Percentiles rank a stretch among this genome's conserved stretches.
These are phyloP conservation scores for Pseudozyma flocculosa DNA, from an alignment of 1,284 basidiomycete genomes.

Conservation along the genomic window DNA sequence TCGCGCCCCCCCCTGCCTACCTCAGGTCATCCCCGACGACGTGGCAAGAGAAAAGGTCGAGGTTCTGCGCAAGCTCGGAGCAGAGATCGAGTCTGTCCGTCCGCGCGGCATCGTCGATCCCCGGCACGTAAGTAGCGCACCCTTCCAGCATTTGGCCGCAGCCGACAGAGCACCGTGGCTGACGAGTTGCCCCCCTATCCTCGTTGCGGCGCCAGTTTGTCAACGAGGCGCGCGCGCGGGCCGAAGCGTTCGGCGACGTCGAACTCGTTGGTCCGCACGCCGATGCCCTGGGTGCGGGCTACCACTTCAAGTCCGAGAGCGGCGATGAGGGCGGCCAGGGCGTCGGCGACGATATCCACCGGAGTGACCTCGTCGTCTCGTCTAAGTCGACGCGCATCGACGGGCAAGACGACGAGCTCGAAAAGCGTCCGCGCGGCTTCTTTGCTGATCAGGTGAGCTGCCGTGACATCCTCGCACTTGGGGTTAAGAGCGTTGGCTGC, in stretches of 20 bases:
- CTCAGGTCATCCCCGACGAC: slow-evolving; percentile 63
- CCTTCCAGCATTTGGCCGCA: no score
- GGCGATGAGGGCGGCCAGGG: slow-evolving; percentile 17
- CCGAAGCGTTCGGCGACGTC: slow-evolving; percentile 42
- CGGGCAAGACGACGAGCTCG: slow-evolving; percentile 3
- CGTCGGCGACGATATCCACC: slow-evolving; percentile 15
- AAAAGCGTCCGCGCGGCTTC: slow-evolving; percentile 56
- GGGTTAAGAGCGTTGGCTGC: not conserved
- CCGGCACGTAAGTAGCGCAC: slow-evolving; percentile 35
- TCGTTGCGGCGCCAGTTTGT: slow-evolving; percentile 33
- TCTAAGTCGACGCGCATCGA: slow-evolving; percentile 25
- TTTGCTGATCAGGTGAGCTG: slow-evolving; percentile 81
- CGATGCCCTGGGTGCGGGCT: slow-evolving; percentile 4
- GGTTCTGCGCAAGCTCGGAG: slow-evolving; percentile 79
- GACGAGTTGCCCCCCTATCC: no score
- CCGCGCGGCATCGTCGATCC: slow-evolving; percentile 56
- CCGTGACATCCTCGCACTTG: slow-evolving; percentile 63
- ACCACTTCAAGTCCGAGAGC: slow-evolving; percentile 8
- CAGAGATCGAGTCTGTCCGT: slow-evolving; percentile 71
- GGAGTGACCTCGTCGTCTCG: slow-evolving; percentile 42
- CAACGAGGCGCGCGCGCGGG: slow-evolving; percentile 50
- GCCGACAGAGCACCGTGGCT: no score
- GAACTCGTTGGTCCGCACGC: slow-evolving; percentile 42
- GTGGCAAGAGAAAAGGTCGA: slow-evolving; percentile 86
- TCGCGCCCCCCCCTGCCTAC: no score